These are phyloP conservation scores for Dissophora globulifera DNA, from an alignment of 192 early-diverging fungal species.

Conservation along the genomic window DNA sequence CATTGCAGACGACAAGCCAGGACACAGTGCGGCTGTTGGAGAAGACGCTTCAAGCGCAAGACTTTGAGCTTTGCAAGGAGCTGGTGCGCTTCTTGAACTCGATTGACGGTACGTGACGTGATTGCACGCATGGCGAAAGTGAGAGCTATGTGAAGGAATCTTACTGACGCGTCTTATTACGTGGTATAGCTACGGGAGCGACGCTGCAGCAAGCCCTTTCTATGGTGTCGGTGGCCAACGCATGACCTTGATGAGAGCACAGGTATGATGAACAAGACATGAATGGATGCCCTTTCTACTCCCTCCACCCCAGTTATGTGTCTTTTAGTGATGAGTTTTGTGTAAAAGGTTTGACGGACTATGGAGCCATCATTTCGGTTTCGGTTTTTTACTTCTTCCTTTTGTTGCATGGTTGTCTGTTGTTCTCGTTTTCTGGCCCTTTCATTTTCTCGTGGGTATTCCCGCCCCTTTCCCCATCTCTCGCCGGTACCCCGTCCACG, in stretches of 20 bases:
- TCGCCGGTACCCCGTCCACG: background rate
- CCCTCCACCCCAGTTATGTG: background rate
- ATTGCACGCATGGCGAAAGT: too few species aligned
- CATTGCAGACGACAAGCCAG: slow-evolving; percentile 54
- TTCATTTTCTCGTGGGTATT: background rate
- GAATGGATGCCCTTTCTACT: background rate
- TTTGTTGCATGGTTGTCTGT: too few species aligned
- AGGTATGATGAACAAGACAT: background rate
- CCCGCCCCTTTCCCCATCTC: too few species aligned
- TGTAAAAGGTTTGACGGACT: slow-evolving; percentile 54
- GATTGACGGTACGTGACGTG: slow-evolving; percentile 84
- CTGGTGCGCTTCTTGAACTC: slow-evolving; percentile 82
- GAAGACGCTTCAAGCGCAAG: slow-evolving; percentile 75
- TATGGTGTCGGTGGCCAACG: slow-evolving; percentile 27
- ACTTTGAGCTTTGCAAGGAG: slow-evolving; percentile 85
- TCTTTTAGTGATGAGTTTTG: slow-evolving; percentile 43
- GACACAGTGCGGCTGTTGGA: slow-evolving; percentile 77
- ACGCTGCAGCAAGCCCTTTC: slow-evolving; percentile 57
- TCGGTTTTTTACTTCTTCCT: background rate
- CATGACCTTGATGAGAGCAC: slow-evolving; percentile 1
- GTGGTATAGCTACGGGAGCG: slow-evolving; percentile 53
- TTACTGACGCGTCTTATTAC: background rate
- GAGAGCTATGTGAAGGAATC: too few species aligned
- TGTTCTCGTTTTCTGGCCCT: background rate
- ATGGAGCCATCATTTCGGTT: too few species aligned